A percentile compares a stretch with the other conserved stretches of the same genome.
These are phyloP conservation scores for Clavispora fructus DNA, from an alignment of 805 yeast genomes.

Conservation along the genomic window DNA sequence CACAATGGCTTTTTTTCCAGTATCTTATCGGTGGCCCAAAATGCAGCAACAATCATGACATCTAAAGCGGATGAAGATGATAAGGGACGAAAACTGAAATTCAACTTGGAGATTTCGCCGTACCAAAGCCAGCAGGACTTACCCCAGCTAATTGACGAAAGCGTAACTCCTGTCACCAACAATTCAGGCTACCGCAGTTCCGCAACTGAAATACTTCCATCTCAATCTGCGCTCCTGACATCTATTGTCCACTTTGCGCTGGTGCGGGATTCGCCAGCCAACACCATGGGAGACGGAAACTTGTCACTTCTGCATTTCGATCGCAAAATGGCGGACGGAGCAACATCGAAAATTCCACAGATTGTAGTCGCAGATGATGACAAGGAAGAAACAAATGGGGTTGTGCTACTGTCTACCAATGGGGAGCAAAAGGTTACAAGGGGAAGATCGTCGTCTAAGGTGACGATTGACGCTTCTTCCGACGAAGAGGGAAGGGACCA, in stretches of 20 bases:
- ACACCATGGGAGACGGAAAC: constrained; percentile 46
- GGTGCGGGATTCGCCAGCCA: constrained; percentile 41
- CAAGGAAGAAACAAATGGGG: constrained; percentile 11
- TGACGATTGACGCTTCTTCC: constrained; percentile 6
- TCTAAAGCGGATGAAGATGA: not conserved
- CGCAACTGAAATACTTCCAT: not conserved
- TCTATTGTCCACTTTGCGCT: constrained; percentile 43
- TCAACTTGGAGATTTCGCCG: not conserved
- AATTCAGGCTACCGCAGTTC: not conserved
- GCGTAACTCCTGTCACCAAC: not conserved
- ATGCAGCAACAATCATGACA: constrained; percentile 31
- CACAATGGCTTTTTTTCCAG: constrained; percentile 38
- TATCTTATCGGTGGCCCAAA: constrained; percentile 43
- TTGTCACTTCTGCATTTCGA: constrained; percentile 31
- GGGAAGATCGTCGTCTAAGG: constrained; percentile 15
- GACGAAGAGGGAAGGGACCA: constrained; percentile 6
- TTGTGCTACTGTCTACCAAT: constrained; percentile 16
- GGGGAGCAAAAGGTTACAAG: constrained; percentile 13
- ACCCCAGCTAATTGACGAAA: not conserved
- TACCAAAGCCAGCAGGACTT: not conserved
- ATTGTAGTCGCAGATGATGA: not conserved
- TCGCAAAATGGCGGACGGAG: not conserved
- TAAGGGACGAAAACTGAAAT: not conserved
- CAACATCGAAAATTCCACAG: not conserved
- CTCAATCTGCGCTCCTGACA: constrained; percentile 6